Evolutionary conservation across 2,329 filamentous ascomycete genomes (phyloP).

Genomic region (Lasiodiplodia sp.): DNA sequence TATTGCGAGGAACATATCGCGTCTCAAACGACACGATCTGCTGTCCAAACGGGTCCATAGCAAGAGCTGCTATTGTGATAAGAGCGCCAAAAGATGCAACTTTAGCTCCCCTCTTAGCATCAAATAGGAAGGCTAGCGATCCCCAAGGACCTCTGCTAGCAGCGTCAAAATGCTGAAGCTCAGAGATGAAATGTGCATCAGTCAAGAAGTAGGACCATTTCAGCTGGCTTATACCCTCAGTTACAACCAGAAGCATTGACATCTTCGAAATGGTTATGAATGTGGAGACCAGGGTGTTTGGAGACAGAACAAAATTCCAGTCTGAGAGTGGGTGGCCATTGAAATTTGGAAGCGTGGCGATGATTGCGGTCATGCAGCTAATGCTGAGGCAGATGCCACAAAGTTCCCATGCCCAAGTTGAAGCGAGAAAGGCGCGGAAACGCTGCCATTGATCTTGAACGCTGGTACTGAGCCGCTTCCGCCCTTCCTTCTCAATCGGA

Average conservation of each 20-base stretch:
- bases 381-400: too few species aligned
- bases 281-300: constrained; percentile 45
- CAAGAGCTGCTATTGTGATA: constrained; percentile 18
- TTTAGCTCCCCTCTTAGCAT: background rate
- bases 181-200: constrained; percentile 31
- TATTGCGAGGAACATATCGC: constrained; percentile 7
- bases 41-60: constrained; percentile 30
- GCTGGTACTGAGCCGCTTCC: too few species aligned
- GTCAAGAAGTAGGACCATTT: constrained; percentile 45
- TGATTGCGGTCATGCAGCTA: too few species aligned
- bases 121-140: background rate
- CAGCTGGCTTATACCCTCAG: constrained; percentile 44
- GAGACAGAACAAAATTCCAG: background rate
- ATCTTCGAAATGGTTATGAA: constrained; percentile 43
- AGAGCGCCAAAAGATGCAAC: constrained; percentile 28
- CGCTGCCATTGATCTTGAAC: too few species aligned
- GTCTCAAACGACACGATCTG: constrained; percentile 28
- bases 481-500: too few species aligned
- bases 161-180: constrained; percentile 41
- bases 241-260: constrained; percentile 41
- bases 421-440: too few species aligned
- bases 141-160: constrained; percentile 36
- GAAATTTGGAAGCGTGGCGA: too few species aligned
- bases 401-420: too few species aligned
- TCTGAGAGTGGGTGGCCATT: too few species aligned